Conservation (phyloP, 129 eudicot species). For the Ambrosia artemisiifolia region DNA sequence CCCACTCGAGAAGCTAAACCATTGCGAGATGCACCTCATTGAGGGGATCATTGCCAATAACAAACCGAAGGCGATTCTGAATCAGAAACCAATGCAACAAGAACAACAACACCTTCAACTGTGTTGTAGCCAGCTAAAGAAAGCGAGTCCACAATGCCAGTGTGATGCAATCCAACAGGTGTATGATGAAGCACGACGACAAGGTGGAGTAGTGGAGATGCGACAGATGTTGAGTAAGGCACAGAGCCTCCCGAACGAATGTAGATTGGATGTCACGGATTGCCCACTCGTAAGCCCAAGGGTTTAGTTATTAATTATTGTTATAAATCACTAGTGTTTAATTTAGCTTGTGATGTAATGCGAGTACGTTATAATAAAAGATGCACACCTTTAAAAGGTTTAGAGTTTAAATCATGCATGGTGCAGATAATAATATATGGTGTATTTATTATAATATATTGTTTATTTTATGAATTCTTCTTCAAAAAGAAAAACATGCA, state of each 20-base stretch:
- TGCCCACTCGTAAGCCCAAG: not conserved
- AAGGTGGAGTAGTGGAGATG: not conserved
- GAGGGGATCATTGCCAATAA: not conserved
- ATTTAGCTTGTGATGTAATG: no score
- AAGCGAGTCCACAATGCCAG: not conserved
- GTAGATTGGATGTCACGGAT: not conserved
- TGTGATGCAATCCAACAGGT: slow-evolving; percentile 10
- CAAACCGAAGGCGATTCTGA: not conserved
- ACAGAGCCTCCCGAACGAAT: not conserved
- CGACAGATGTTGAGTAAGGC: slow-evolving; percentile 17
- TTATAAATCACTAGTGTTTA: no score
- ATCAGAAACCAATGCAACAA: not conserved
- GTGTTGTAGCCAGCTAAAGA: slow-evolving; percentile 10
- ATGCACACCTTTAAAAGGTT: no score
- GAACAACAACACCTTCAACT: slow-evolving; percentile 6
- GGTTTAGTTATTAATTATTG: not conserved
- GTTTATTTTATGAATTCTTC: no score
- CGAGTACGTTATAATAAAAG: no score
- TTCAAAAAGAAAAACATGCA: no score
- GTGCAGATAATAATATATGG: no score
- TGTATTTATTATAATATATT: no score
- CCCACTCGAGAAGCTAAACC: not conserved
- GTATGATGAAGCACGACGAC: not conserved
- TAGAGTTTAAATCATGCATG: no score
- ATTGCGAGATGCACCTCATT: slow-evolving; percentile 16